Conservation (phyloP, 2,329 filamentous ascomycete genomes). For the Penicillium sp. region DNA sequence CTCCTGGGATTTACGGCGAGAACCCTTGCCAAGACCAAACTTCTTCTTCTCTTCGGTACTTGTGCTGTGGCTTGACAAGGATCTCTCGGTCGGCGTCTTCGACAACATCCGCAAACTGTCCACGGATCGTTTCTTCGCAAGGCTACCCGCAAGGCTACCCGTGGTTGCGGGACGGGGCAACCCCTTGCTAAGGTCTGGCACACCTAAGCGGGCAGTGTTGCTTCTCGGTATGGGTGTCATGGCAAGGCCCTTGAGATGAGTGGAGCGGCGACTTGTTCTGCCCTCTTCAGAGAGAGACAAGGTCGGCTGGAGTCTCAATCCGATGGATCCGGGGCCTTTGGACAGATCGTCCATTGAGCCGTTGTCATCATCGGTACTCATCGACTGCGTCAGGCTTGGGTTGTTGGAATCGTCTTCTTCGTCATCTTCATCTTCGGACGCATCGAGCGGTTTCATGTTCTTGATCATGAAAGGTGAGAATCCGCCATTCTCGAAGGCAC, state of each 20-base stretch:
- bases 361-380: conserved; percentile 43
- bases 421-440: conserved; percentile 49
- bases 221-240: conserved; percentile 39
- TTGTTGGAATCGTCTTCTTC: conserved; percentile 19
- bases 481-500: conserved; percentile 50
- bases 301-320: conserved; percentile 80
- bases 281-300: conserved; percentile 57
- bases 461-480: conserved; percentile 56
- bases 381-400: conserved; percentile 25
- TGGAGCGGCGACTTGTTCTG: conserved; percentile 35
- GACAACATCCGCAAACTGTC: conserved; percentile 44
- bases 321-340: conserved; percentile 71
- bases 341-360: conserved; percentile 49
- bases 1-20: conserved; percentile 59
- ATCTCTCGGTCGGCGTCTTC: conserved; percentile 40
- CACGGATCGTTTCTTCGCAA: conserved; percentile 43
- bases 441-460: conserved; percentile 53
- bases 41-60: conserved; percentile 52
- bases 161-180: conserved; percentile 34
- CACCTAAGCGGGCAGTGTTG: conserved; percentile 20
- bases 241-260: conserved; percentile 34
- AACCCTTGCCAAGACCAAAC: conserved; percentile 47
- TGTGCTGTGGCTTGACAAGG: conserved; percentile 33
- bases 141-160: conserved; percentile 29
- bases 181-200: conserved; percentile 25